A percentile compares a stretch with the other conserved stretches of the same genome.
Evolutionary conservation across 768 basidiomycete species (phyloP).

Genomic region (Leccinum boreale): DNA sequence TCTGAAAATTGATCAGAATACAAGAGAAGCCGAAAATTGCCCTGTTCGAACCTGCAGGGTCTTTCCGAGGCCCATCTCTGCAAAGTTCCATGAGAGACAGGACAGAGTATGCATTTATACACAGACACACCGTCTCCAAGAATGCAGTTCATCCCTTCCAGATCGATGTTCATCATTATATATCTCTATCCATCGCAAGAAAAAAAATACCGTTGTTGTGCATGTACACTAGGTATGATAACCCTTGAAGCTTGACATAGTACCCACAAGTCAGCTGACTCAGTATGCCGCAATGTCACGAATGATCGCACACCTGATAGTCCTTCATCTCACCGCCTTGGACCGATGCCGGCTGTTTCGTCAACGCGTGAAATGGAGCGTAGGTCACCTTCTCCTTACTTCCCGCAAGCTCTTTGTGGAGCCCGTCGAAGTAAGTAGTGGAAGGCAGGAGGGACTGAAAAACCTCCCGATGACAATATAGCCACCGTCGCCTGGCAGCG

Average conservation of each 20-base stretch:
- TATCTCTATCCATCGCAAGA: background rate
- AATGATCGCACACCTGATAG: conserved; percentile 50
- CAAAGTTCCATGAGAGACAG: background rate
- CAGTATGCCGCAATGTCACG: background rate
- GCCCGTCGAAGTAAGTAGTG: conserved; percentile 36
- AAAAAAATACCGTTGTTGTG: conserved; percentile 55
- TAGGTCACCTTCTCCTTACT: conserved; percentile 26
- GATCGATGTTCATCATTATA: background rate
- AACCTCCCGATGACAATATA: conserved; percentile 41
- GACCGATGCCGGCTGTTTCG: conserved; percentile 49
- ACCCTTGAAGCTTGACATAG: conserved; percentile 46
- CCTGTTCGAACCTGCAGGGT: conserved; percentile 48
- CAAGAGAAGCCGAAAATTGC: background rate
- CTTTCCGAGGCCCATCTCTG: conserved; percentile 64
- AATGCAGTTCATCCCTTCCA: conserved; percentile 62
- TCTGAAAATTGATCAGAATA: conserved; percentile 29
- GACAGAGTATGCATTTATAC: background rate
- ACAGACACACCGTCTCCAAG: conserved; percentile 58
- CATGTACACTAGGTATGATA: conserved; percentile 64
- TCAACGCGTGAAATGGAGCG: conserved; percentile 37
- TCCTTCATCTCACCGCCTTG: conserved; percentile 63
- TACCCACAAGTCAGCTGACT: background rate
- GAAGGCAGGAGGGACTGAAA: conserved; percentile 48
- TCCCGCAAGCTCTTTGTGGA: conserved; percentile 32
- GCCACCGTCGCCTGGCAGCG: conserved; percentile 43